Percentiles rank a stretch among this genome's conserved stretches.
These are phyloP conservation scores for Plantago coronopus DNA, from an alignment of 305 asterid genomes.

Conservation along the genomic window DNA sequence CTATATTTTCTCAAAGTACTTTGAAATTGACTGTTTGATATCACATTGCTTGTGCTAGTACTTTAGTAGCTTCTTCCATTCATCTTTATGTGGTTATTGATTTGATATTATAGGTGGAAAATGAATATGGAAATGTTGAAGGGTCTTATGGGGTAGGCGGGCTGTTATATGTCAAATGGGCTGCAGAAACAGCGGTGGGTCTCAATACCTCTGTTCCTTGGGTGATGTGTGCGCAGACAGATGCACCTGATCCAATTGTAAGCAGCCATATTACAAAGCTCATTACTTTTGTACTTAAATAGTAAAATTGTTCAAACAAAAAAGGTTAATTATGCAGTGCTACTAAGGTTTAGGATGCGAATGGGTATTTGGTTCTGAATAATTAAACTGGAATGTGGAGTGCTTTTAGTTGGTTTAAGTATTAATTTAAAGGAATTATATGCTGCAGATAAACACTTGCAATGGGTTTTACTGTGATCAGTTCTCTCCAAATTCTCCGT, in stretches of 20 bases:
- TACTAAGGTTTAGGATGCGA: no score
- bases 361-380: background rate
- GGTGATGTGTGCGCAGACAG: slow-evolving; percentile 76
- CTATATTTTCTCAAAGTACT: background rate
- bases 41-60: slow-evolving; percentile 1
- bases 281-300: background rate
- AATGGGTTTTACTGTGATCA: slow-evolving; percentile 76
- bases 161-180: slow-evolving; percentile 62
- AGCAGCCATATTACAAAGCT: slow-evolving; percentile 20
- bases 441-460: slow-evolving; percentile 79
- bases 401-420: slow-evolving; percentile 4
- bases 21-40: no score
- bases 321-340: background rate
- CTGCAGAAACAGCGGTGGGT: slow-evolving; percentile 71
- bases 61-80: background rate
- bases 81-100: slow-evolving; percentile 10
- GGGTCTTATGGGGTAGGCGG: slow-evolving; percentile 64
- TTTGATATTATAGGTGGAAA: slow-evolving; percentile 53
- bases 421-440: slow-evolving; percentile 15
- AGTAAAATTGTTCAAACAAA: background rate
- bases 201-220: slow-evolving; percentile 75
- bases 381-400: slow-evolving; percentile 2
- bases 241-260: slow-evolving; percentile 82
- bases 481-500: slow-evolving; percentile 63
- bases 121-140: slow-evolving; percentile 81